phyloP scores from a whole-genome alignment of 371 early-diverging fungal genomes.

The Sporodiniella umbellata region DNA sequence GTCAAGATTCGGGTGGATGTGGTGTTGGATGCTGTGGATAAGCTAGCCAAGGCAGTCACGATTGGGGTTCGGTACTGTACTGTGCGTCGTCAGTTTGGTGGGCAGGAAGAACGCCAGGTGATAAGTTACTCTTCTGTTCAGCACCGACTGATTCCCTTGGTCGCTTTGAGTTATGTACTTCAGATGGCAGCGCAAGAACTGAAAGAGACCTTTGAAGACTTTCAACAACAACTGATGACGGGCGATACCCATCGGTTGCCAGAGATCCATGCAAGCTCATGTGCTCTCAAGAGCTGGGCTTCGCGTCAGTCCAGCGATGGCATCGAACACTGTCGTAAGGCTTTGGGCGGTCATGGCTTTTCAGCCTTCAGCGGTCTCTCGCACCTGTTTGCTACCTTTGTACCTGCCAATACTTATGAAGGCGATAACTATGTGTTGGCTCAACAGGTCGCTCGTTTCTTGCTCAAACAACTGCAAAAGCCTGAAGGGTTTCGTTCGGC shows the following conservation, averaged over 20 bases:
- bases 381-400: conserved; percentile 59
- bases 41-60: conserved; percentile 60
- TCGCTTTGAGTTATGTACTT: conserved; percentile 68
- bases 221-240: conserved; percentile 46
- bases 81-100: conserved; percentile 67
- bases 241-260: conserved; percentile 54
- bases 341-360: conserved; percentile 86
- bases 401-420: conserved; percentile 58
- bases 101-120: conserved; percentile 60
- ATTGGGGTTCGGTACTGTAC: conserved; percentile 72
- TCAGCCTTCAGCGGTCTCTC: conserved; percentile 71
- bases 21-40: conserved; percentile 49
- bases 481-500: neutral
- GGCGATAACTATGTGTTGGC: conserved; percentile 76
- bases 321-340: conserved; percentile 74
- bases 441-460: conserved; percentile 64
- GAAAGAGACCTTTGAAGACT: conserved; percentile 45
- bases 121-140: conserved; percentile 75
- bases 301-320: conserved; percentile 68
- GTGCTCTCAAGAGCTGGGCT: conserved; percentile 74
- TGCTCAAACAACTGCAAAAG: conserved; percentile 54
- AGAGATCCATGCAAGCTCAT: conserved; percentile 77
- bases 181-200: conserved; percentile 58
- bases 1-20: conserved; percentile 69
- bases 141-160: conserved; percentile 67